These are phyloP conservation scores for Fraxinus albicans DNA, from an alignment of 305 asterid species.

Conservation along the genomic window DNA sequence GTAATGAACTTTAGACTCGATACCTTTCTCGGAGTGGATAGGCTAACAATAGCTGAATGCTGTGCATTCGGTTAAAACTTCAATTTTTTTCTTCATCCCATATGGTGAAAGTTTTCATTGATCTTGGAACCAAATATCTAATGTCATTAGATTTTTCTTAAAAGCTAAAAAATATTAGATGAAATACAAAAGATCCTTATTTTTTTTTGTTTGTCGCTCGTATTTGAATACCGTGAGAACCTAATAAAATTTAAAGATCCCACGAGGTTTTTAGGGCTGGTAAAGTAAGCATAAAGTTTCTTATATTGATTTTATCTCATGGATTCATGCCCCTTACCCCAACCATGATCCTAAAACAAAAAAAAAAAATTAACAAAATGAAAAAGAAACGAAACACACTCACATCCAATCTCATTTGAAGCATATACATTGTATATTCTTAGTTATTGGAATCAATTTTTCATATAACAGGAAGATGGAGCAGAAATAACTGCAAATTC, in stretches of 20 bases:
- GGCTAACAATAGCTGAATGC: background rate
- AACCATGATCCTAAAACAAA: background rate
- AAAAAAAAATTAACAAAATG: background rate
- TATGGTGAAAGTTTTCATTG: background rate
- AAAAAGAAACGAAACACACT: background rate
- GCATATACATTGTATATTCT: background rate
- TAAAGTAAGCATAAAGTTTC: background rate
- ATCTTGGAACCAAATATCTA: background rate
- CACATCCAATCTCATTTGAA: background rate
- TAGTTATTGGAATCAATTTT: background rate
- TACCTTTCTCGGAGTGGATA: background rate
- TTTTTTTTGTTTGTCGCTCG: background rate
- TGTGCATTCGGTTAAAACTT: background rate
- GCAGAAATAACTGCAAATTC: constrained; percentile 75
- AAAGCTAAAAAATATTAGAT: background rate
- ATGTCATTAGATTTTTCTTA: background rate
- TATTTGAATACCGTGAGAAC: background rate
- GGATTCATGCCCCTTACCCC: background rate
- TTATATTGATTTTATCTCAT: background rate
- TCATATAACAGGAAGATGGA: constrained; percentile 67
- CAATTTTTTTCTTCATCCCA: background rate
- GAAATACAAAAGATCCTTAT: background rate
- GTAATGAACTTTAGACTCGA: background rate
- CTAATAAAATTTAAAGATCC: background rate
- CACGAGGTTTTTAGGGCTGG: background rate